A percentile compares a stretch with the other conserved stretches of the same genome.
These are phyloP conservation scores for Canavalia ensiformis DNA, from an alignment of 306 rosid genomes.

Conservation along the genomic window DNA sequence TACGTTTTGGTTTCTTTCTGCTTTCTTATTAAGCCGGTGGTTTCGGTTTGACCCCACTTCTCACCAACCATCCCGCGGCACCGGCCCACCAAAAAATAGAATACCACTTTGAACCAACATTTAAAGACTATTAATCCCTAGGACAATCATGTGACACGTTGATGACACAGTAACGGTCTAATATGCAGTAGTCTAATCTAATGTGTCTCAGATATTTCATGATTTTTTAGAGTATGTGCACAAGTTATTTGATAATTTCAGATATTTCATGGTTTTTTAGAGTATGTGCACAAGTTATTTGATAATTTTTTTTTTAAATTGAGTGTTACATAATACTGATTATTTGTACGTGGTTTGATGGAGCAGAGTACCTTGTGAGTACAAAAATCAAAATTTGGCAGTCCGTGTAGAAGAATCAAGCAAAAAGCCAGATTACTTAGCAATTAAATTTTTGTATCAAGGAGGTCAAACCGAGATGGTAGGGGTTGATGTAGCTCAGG, in stretches of 20 bases:
- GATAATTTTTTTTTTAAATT: too few relatives aligned
- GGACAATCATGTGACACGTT: slow-evolving; percentile 44
- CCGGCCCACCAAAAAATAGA: slow-evolving; percentile 39
- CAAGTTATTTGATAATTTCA: neutral
- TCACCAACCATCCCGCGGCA: slow-evolving; percentile 39
- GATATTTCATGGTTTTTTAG: neutral
- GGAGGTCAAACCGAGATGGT: slow-evolving; percentile 98
- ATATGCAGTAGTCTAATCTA: slow-evolving; percentile 17
- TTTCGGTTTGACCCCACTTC: slow-evolving; percentile 45
- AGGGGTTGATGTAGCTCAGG: slow-evolving; percentile 85
- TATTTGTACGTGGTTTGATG: slow-evolving; percentile 1
- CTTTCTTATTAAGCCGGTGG: neutral
- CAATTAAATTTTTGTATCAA: slow-evolving; percentile 77
- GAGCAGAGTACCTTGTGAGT: slow-evolving; percentile 78
- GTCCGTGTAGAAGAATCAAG: slow-evolving; percentile 92
- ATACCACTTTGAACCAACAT: slow-evolving; percentile 38
- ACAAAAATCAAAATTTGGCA: slow-evolving; percentile 68
- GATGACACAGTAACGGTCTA: slow-evolving; percentile 57
- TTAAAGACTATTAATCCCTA: slow-evolving; percentile 36
- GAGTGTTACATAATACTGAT: neutral
- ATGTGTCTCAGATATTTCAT: slow-evolving; percentile 25
- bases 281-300: too few relatives aligned
- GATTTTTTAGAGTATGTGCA: neutral
- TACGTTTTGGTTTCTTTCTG: neutral
- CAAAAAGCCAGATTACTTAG: slow-evolving; percentile 69